A percentile compares a stretch with the other conserved stretches of the same genome.
phyloP scores from a whole-genome alignment of 176 grass and related monocot genomes.

The Aegilops bicornis region DNA sequence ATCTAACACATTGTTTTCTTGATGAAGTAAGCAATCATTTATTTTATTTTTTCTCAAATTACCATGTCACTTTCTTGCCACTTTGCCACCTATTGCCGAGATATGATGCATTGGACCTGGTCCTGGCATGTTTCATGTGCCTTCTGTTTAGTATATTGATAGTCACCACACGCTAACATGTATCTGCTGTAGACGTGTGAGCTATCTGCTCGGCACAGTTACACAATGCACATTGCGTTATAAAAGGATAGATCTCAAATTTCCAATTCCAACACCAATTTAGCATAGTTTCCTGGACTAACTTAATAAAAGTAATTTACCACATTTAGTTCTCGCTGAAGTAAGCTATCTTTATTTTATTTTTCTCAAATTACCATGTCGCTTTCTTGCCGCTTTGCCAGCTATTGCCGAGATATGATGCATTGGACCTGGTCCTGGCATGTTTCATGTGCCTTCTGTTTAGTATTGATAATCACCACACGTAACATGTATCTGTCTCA shows the following conservation, averaged over 20 bases:
- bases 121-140: constrained; percentile 24
- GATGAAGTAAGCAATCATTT: not conserved
- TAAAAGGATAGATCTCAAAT: not conserved
- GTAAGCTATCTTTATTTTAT: not conserved
- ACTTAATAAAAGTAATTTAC: not conserved
- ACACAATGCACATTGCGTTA: not conserved
- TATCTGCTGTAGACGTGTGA: constrained; percentile 7
- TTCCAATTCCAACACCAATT: not conserved
- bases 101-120: constrained; percentile 23
- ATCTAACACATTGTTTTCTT: not conserved
- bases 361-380: constrained; percentile 29
- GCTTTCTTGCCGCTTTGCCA: constrained; percentile 42
- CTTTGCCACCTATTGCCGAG: constrained; percentile 22
- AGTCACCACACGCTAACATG: not conserved
- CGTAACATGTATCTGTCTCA: not conserved
- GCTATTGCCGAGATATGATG: not conserved
- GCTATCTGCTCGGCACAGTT: not conserved
- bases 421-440: constrained; percentile 16
- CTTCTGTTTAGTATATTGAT: constrained; percentile 1
- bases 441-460: constrained; percentile 25
- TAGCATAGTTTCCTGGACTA: not conserved
- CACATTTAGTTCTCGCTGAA: not conserved
- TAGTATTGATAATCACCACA: constrained; percentile 16
- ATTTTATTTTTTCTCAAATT: constrained; percentile 21
- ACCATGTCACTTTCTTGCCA: constrained; percentile 39